A percentile compares a stretch with the other conserved stretches of the same genome.
phyloP scores from a whole-genome alignment of 805 yeast species.

The Cyberlindnera euphorbiiphila region DNA sequence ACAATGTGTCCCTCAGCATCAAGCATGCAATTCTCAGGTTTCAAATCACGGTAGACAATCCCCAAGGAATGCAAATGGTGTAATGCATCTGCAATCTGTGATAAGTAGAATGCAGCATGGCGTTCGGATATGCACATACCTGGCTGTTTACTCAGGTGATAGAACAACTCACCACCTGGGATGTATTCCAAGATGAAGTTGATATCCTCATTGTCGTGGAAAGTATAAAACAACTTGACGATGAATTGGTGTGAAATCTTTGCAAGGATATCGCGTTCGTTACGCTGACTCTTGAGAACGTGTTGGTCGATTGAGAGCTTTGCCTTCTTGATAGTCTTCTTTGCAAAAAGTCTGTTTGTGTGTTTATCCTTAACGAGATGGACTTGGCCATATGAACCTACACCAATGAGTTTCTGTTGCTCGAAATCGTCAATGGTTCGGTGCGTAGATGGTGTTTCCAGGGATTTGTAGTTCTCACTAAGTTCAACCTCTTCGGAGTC shows the following conservation, averaged over 20 bases:
- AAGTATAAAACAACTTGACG: constrained; percentile 76
- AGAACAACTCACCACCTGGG: constrained; percentile 82
- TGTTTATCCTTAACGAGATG: constrained; percentile 63
- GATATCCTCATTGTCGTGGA: constrained; percentile 74
- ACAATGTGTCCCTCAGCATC: constrained; percentile 77
- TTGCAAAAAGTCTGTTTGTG: constrained; percentile 70
- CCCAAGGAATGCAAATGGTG: constrained; percentile 75
- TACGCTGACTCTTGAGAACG: constrained; percentile 66
- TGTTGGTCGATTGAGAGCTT: constrained; percentile 54
- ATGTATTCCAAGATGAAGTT: constrained; percentile 77
- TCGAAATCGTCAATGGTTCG: constrained; percentile 51
- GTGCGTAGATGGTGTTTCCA: constrained; percentile 4
- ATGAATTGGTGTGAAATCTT: constrained; percentile 75
- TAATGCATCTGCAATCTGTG: constrained; percentile 76
- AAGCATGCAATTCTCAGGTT: constrained; percentile 84
- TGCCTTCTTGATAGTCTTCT: constrained; percentile 81
- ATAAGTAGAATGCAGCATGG: constrained; percentile 71
- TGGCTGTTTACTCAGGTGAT: constrained; percentile 28
- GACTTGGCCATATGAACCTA: constrained; percentile 87
- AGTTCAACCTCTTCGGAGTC: constrained; percentile 16
- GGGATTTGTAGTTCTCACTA: constrained; percentile 12
- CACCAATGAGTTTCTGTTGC: constrained; percentile 70
- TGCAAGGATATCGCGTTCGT: constrained; percentile 72
- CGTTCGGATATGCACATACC: constrained; percentile 24
- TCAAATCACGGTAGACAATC: constrained; percentile 80